phyloP scores from a whole-genome alignment of 768 basidiomycete species.

The Macrocybe gigantea region DNA sequence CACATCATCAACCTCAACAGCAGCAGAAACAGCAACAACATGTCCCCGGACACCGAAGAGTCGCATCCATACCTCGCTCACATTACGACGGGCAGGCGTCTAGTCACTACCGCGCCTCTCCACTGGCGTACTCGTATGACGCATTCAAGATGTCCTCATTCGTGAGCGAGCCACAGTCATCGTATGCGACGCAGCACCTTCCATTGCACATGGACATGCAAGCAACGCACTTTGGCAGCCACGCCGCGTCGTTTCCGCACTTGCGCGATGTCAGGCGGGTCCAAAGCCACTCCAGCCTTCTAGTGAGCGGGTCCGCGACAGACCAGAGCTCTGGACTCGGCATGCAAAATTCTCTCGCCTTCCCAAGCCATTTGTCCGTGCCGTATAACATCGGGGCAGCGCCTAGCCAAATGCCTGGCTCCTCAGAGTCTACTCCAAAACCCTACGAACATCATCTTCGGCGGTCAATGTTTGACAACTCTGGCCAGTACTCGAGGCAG shows the following conservation, averaged over 20 bases:
- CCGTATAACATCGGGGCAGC: conserved; percentile 7
- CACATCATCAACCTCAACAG: conserved; percentile 1
- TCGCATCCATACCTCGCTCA: conserved; percentile 11
- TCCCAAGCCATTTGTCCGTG: conserved; percentile 2
- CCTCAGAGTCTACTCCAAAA: conserved; percentile 1
- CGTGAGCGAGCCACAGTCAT: no score
- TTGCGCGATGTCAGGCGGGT: conserved; percentile 16
- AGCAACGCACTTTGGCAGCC: background rate
- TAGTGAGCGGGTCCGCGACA: conserved; percentile 5
- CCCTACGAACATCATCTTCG: no score
- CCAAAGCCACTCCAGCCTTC: conserved; percentile 19
- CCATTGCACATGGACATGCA: no score
- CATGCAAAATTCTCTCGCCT: conserved; percentile 3
- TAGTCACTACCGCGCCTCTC: no score
- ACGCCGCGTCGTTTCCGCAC: conserved; percentile 7
- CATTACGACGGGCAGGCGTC: conserved; percentile 3
- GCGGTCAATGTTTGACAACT: no score
- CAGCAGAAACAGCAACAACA: conserved; percentile 2
- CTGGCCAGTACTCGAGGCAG: background rate
- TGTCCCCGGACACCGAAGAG: conserved; percentile 9
- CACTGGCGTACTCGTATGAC: no score
- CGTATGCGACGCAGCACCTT: no score
- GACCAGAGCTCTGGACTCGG: conserved; percentile 1
- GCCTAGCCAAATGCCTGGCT: conserved; percentile 5
- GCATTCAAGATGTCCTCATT: no score